Evolutionary conservation across 345 rosid species (phyloP).

Genomic region (Camelina neglecta): DNA sequence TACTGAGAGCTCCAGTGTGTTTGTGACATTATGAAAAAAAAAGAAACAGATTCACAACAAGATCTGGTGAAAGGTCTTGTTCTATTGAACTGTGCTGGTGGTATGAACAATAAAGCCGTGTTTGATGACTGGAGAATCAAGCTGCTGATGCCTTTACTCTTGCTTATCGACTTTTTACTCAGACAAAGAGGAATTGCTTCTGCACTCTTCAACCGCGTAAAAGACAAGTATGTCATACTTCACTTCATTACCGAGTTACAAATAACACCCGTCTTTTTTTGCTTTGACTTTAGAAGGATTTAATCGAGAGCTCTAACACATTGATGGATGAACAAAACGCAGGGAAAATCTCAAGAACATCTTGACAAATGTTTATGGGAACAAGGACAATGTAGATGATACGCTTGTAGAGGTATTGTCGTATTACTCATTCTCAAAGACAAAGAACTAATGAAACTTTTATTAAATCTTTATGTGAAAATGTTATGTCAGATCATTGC

Average conservation of each 20-base stretch:
- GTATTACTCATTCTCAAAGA: neutral
- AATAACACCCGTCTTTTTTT: neutral
- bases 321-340: conserved; percentile 31
- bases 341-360: conserved; percentile 75
- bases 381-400: conserved; percentile 83
- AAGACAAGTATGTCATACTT: conserved; percentile 55
- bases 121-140: conserved; percentile 98
- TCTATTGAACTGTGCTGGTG: conserved; percentile 89
- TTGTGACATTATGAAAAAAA: neutral
- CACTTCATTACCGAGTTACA: conserved; percentile 1
- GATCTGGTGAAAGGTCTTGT: conserved; percentile 75
- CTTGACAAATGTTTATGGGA: conserved; percentile 69
- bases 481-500: conserved; percentile 64
- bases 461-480: conserved; percentile 7
- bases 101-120: conserved; percentile 95
- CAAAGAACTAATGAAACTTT: neutral
- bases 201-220: conserved; percentile 73
- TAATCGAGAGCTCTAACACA: neutral
- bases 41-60: conserved; percentile 51
- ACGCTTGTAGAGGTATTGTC: conserved; percentile 71
- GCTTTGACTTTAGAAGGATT: neutral
- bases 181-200: conserved; percentile 72
- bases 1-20: neutral
- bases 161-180: conserved; percentile 74
- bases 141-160: conserved; percentile 71